A percentile compares a stretch with the other conserved stretches of the same genome.
These are phyloP conservation scores for Fusarium buharicum DNA, from an alignment of 2,329 filamentous ascomycete species.

Conservation along the genomic window DNA sequence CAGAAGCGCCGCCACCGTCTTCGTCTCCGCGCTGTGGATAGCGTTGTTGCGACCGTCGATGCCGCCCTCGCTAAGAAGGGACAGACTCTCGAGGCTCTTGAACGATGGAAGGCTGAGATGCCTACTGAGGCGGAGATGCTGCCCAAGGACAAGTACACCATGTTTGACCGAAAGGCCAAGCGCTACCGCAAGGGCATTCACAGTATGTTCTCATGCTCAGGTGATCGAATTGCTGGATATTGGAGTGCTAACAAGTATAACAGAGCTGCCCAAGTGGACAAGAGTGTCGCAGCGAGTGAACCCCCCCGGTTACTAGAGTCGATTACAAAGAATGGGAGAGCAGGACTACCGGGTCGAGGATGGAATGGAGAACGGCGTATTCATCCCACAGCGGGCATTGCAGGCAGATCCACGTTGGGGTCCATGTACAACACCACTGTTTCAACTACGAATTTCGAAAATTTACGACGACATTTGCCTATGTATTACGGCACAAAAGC, in stretches of 20 bases:
- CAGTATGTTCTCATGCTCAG: conserved; percentile 69
- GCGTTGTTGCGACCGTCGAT: conserved; percentile 84
- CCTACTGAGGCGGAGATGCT: conserved; percentile 95
- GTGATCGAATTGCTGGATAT: background rate
- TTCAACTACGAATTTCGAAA: conserved; percentile 42
- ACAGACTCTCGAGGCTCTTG: conserved; percentile 77
- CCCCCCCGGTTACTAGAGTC: conserved; percentile 84
- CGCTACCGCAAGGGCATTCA: conserved; percentile 97
- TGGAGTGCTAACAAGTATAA: conserved; percentile 31
- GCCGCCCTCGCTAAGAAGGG: conserved; percentile 79
- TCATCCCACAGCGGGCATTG: conserved; percentile 35
- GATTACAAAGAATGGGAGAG: conserved; percentile 16
- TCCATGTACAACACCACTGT: conserved; percentile 48
- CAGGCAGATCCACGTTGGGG: conserved; percentile 28
- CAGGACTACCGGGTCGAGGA: conserved; percentile 20
- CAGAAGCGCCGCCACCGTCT: conserved; percentile 89
- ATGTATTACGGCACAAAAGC: conserved; percentile 13
- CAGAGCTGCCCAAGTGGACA: conserved; percentile 92
- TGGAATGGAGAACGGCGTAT: conserved; percentile 39
- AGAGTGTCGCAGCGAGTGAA: conserved; percentile 93
- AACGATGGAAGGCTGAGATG: conserved; percentile 96
- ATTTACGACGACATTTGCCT: conserved; percentile 32
- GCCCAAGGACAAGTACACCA: conserved; percentile 95
- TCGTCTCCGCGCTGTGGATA: conserved; percentile 86
- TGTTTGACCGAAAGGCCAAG: conserved; percentile 97